These are phyloP conservation scores for Phoma sp. DNA, from an alignment of 2,329 filamentous ascomycete species.

Conservation along the genomic window DNA sequence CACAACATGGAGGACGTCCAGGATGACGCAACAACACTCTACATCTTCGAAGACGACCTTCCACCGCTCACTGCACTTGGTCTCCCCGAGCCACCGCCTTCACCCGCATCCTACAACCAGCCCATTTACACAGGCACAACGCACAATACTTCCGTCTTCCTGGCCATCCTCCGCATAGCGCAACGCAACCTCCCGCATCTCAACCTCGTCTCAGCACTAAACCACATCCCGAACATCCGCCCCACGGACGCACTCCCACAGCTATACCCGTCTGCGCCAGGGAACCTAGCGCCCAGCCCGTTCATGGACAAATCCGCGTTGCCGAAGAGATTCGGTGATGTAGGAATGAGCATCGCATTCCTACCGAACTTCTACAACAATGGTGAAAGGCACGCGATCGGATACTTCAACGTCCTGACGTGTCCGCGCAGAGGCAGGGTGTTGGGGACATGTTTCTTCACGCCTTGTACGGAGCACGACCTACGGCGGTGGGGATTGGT, in stretches of 20 bases:
- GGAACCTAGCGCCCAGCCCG: neutral
- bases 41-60: neutral
- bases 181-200: slow-evolving; percentile 26
- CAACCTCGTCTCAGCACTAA: slow-evolving; percentile 24
- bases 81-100: neutral
- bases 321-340: neutral
- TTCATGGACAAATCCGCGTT: neutral
- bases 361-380: slow-evolving; percentile 25
- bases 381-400: slow-evolving; percentile 19
- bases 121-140: slow-evolving; percentile 28
- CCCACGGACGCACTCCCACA: slow-evolving; percentile 10
- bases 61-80: neutral
- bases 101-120: neutral
- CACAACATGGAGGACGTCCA: neutral
- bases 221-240: slow-evolving; percentile 30
- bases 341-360: slow-evolving; percentile 16
- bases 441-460: slow-evolving; percentile 11
- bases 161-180: slow-evolving; percentile 33
- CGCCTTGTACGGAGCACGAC: slow-evolving; percentile 18
- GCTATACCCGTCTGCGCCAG: neutral
- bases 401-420: slow-evolving; percentile 9
- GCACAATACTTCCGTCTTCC: slow-evolving; percentile 24
- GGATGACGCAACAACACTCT: neutral
- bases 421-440: neutral
- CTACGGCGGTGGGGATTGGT: slow-evolving; percentile 12